These are phyloP conservation scores for Apiospora saccharicola DNA, from an alignment of 2,329 filamentous ascomycete species.

Conservation along the genomic window DNA sequence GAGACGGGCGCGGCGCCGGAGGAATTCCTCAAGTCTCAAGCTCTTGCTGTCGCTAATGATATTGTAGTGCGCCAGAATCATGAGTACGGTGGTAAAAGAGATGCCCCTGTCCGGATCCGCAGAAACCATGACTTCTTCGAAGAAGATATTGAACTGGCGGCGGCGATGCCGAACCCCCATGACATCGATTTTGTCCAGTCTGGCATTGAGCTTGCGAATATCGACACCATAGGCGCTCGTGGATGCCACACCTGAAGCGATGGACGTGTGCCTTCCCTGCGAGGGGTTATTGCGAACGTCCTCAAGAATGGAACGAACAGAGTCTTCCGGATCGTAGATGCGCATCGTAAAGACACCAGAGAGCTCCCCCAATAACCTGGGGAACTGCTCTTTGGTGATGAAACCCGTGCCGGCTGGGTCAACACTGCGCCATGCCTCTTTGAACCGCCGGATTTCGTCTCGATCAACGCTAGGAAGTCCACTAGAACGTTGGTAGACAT, in stretches of 20 bases:
- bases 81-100: slow-evolving; percentile 87
- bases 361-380: slow-evolving; percentile 86
- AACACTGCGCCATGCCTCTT: slow-evolving; percentile 96
- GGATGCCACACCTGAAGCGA: slow-evolving; percentile 49
- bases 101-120: slow-evolving; percentile 90
- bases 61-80: slow-evolving; percentile 98
- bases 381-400: slow-evolving; percentile 89
- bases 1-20: slow-evolving; percentile 86
- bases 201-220: slow-evolving; percentile 75
- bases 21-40: slow-evolving; percentile 90
- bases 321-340: slow-evolving; percentile 91
- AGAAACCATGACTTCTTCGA: slow-evolving; percentile 93
- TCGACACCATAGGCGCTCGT: slow-evolving; percentile 68
- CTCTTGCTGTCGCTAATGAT: slow-evolving; percentile 98
- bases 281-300: slow-evolving; percentile 72
- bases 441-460: slow-evolving; percentile 95
- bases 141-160: slow-evolving; percentile 90
- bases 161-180: slow-evolving; percentile 77
- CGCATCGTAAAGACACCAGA: slow-evolving; percentile 97
- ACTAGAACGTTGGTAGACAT: slow-evolving; percentile 96
- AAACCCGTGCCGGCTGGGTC: slow-evolving; percentile 92
- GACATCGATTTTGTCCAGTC: slow-evolving; percentile 78
- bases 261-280: slow-evolving; percentile 60
- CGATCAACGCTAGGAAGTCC: slow-evolving; percentile 89
- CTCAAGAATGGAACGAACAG: slow-evolving; percentile 85